phyloP scores from a whole-genome alignment of 495 filamentous ascomycete genomes.

The Aspergillus baeticus region DNA sequence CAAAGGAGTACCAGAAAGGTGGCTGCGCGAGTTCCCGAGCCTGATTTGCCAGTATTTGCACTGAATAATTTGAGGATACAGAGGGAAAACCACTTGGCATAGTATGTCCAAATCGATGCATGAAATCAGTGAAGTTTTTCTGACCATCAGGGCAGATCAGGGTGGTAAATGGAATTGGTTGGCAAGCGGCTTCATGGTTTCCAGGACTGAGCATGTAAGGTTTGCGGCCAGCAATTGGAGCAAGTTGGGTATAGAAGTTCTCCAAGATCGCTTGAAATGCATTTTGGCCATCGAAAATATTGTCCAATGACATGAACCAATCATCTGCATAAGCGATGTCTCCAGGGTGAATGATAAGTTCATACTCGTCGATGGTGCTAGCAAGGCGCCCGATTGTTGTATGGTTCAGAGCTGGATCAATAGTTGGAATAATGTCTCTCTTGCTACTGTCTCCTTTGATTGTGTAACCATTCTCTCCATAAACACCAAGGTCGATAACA shows the following conservation, averaged over 20 bases:
- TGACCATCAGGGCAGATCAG: slow-evolving; percentile 54
- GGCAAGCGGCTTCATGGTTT: slow-evolving; percentile 56
- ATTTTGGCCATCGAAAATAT: slow-evolving; percentile 35
- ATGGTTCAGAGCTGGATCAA: slow-evolving; percentile 59
- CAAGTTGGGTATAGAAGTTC: slow-evolving; percentile 53
- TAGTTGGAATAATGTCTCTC: slow-evolving; percentile 48
- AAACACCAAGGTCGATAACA: slow-evolving; percentile 56
- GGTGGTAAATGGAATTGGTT: slow-evolving; percentile 38
- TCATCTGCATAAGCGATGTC: slow-evolving; percentile 57
- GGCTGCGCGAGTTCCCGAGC: slow-evolving; percentile 52
- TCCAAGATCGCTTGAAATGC: slow-evolving; percentile 55
- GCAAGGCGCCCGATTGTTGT: slow-evolving; percentile 59
- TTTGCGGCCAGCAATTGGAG: slow-evolving; percentile 40
- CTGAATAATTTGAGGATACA: slow-evolving; percentile 43
- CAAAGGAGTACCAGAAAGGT: slow-evolving; percentile 66
- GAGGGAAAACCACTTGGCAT: slow-evolving; percentile 52
- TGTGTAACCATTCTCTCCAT: slow-evolving; percentile 58
- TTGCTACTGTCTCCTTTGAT: slow-evolving; percentile 45
- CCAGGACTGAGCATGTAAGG: slow-evolving; percentile 55
- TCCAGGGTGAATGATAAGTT: slow-evolving; percentile 57
- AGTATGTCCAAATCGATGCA: slow-evolving; percentile 51
- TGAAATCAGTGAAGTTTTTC: slow-evolving; percentile 60
- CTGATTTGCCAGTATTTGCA: slow-evolving; percentile 43
- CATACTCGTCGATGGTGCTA: slow-evolving; percentile 54
- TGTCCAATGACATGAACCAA: slow-evolving; percentile 44